phyloP scores from a whole-genome alignment of 371 early-diverging fungal species.

The Circinella umbellata region DNA sequence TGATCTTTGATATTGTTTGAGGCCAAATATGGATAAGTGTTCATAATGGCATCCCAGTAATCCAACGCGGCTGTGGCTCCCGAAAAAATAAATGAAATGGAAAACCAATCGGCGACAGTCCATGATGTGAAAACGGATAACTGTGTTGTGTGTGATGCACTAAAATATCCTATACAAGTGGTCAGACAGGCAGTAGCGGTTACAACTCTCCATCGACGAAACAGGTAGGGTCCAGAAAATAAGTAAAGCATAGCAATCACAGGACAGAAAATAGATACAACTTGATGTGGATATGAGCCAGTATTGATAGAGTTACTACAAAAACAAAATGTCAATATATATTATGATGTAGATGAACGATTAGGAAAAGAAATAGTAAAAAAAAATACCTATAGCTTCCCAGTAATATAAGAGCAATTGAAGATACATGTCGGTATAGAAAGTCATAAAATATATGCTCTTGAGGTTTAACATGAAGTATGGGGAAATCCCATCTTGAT shows the following conservation, averaged over 20 bases:
- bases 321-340: background rate
- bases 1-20: conserved; percentile 18
- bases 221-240: conserved; percentile 42
- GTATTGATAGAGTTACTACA: background rate
- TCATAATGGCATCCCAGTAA: conserved; percentile 39
- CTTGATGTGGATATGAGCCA: conserved; percentile 1
- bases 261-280: background rate
- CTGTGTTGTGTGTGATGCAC: conserved; percentile 25
- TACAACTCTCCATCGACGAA: conserved; percentile 26
- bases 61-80: conserved; percentile 45
- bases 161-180: conserved; percentile 33
- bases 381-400: conserved; percentile 29
- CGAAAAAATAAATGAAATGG: conserved; percentile 41
- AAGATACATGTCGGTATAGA: conserved; percentile 32
- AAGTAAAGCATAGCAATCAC: background rate
- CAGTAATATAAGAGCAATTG: conserved; percentile 18
- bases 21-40: conserved; percentile 38
- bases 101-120: conserved; percentile 44
- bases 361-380: background rate
- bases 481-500: conserved; percentile 43
- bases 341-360: no score
- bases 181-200: conserved; percentile 25
- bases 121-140: conserved; percentile 31
- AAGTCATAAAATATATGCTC: conserved; percentile 1
- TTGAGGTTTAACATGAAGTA: conserved; percentile 30